These are phyloP conservation scores for Claviceps sp. DNA, from an alignment of 2,329 filamentous ascomycete genomes.

Conservation along the genomic window DNA sequence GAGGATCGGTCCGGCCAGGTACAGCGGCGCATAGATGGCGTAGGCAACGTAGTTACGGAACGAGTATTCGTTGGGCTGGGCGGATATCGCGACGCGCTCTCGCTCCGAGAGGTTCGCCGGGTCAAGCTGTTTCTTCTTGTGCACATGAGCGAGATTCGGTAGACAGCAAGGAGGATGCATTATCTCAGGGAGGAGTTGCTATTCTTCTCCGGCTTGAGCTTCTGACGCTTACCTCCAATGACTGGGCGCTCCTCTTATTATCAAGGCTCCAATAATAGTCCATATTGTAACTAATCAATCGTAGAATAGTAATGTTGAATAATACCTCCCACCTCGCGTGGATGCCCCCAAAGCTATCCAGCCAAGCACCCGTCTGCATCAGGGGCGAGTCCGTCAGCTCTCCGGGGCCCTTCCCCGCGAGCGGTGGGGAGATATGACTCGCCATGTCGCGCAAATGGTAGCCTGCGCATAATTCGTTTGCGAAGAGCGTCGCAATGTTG, in stretches of 20 bases:
- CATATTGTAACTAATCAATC: slow-evolving; percentile 91
- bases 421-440: slow-evolving; percentile 27
- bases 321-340: slow-evolving; percentile 89
- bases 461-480: slow-evolving; percentile 72
- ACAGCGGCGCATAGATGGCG: slow-evolving; percentile 80
- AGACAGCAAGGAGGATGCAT: background rate
- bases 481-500: slow-evolving; percentile 74
- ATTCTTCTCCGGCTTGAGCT: background rate
- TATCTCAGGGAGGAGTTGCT: no score
- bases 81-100: slow-evolving; percentile 69
- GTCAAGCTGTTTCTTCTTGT: slow-evolving; percentile 96
- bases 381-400: slow-evolving; percentile 25
- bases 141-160: slow-evolving; percentile 40
- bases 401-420: background rate
- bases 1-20: slow-evolving; percentile 82
- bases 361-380: slow-evolving; percentile 50
- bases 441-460: slow-evolving; percentile 59
- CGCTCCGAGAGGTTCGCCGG: slow-evolving; percentile 74
- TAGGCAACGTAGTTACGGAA: slow-evolving; percentile 87
- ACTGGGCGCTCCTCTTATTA: slow-evolving; percentile 47
- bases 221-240: slow-evolving; percentile 58
- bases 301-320: slow-evolving; percentile 89
- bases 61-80: slow-evolving; percentile 54
- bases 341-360: slow-evolving; percentile 74
- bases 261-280: slow-evolving; percentile 90